Base-by-base conservation (phyloP, 1,284 basidiomycete genomes). In the Xerocomus nothofagi region DNA sequence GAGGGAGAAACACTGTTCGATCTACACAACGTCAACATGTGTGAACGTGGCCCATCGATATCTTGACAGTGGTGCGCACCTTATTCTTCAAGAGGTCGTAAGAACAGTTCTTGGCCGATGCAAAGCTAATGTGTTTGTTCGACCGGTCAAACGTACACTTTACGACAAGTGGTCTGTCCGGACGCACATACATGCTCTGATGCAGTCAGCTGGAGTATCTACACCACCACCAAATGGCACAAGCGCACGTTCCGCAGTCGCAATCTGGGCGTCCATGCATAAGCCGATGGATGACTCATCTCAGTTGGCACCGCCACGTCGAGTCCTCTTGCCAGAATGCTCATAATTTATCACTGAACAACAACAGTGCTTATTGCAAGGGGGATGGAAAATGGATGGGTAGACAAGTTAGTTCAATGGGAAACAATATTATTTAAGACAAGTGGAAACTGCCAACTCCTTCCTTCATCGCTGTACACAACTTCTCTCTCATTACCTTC, bases 391-490 rank as follows among this genome's bases (percentile, higher is more conserved):
- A 53, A 52, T 36, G 50, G 20, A 62, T 47, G 54, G 44, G 53
- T 59, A 64, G 51, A 64, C 60, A 66, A 47, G 59, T 64, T 50
- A 56, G 52, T 51, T 54, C 42, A 51, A n/a, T 39, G 49, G 39
- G 33, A 21, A 42, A 56, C 51, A 55, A 59, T 66, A 65, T 53
- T 57, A 59, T 39, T 67, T 45, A 96, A 65, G 93, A 95, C 68
- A 97, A 76, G 74, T 97, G 93, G 88, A 98, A 98, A 63, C 91
- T 93, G 49, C 92, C 92, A 52, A 91, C 85, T 46, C 94, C 94
- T 71, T 97, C 94, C 60, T 81, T 79, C 74, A 95, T 93, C 23
- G 94, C 93, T 17, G 82, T 76, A 50, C 76, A 73, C 51, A 98
- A 69, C 67, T 93, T 94, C 67, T 88, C 82, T 56, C 75, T 78